Evolutionary conservation across 768 basidiomycete genomes (phyloP), one percentile per base, ranked within the genome.

Genomic region (Lyophyllum decastes): DNA sequence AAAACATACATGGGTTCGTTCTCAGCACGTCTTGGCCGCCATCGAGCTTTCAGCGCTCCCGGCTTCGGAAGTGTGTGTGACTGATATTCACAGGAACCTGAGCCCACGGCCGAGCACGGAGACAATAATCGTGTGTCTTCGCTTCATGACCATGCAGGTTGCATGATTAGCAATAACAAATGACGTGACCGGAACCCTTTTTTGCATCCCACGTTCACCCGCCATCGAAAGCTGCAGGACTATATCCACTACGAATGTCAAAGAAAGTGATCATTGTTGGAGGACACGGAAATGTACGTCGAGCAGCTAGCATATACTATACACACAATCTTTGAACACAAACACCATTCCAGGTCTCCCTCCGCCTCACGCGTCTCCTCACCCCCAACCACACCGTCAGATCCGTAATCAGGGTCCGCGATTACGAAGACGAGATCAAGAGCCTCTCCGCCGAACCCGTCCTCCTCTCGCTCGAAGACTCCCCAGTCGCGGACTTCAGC

Each of bases 391-490:
- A 82, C 61, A 58, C 67, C 14, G 79, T 88, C 26, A 78, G 78
- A 21, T 87, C 85, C 8, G 76, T 89, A 49, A 82, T 88, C 54
- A 80, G 86, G 43, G 74, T 74, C 52, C 50, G 72, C 21, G 72
- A 68, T 0, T 84, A 89, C 52, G 66, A 72, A 35, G 52, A 70
- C 4, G 84, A 84, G 35, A 80, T 89, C 62, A 73, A 66, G 52
- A 64, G 70, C 0, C 61, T 76, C 7, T 71, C 70, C 11, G 78
- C 79, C 0, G 76, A 67, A 4, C 85, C 87, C 2, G 67, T 80
- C 27, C 60, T 87, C 2, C 75, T 88, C 34, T 85, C 84, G 1
- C 74, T 89, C 24, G 86, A 88, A 62, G 78, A 82, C 19, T 70
- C 76, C 12, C 65, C 82, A 0, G 72, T 76, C 0, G 59, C 69